These are phyloP conservation scores for Pinus tabuliformis DNA, from an alignment of 75 land plant genomes.

Conservation along the genomic window DNA sequence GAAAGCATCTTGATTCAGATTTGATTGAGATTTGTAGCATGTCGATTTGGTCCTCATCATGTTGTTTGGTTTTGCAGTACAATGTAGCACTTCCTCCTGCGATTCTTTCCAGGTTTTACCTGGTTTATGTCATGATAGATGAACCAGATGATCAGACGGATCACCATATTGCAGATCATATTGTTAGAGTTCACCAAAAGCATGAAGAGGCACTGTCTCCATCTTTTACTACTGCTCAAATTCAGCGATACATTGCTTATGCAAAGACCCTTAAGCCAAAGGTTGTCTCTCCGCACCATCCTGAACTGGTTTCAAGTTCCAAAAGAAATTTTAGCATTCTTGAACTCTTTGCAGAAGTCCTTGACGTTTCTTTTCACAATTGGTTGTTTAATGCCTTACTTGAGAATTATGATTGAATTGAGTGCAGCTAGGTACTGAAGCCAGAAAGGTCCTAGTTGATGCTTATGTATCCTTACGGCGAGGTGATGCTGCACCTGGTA, in stretches of 20 bases:
- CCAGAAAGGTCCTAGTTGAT: constrained; percentile 84
- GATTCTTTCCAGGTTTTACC: constrained; percentile 94
- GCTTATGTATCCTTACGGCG: constrained; percentile 89
- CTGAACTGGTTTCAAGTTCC: background rate
- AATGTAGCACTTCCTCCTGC: constrained; percentile 99
- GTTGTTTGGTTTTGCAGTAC: constrained; percentile 50
- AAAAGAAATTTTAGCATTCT: background rate
- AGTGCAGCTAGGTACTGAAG: constrained; percentile 82
- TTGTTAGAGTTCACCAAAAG: constrained; percentile 95
- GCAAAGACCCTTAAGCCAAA: constrained; percentile 90
- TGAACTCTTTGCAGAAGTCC: background rate
- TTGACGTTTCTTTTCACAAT: background rate
- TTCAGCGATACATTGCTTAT: constrained; percentile 94
- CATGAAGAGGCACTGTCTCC: constrained; percentile 89
- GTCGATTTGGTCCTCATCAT: background rate
- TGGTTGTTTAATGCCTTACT: background rate
- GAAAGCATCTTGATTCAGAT: background rate
- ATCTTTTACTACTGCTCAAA: constrained; percentile 79
- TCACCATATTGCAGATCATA: constrained; percentile 91
- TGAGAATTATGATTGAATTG: background rate
- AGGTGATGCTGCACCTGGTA: constrained; percentile 91
- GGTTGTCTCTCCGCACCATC: constrained; percentile 23
- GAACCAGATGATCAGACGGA: constrained; percentile 94
- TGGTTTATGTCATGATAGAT: constrained; percentile 98
- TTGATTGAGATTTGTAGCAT: background rate